phyloP scores from a whole-genome alignment of 768 basidiomycete genomes.

The Cubamyces sp. region DNA sequence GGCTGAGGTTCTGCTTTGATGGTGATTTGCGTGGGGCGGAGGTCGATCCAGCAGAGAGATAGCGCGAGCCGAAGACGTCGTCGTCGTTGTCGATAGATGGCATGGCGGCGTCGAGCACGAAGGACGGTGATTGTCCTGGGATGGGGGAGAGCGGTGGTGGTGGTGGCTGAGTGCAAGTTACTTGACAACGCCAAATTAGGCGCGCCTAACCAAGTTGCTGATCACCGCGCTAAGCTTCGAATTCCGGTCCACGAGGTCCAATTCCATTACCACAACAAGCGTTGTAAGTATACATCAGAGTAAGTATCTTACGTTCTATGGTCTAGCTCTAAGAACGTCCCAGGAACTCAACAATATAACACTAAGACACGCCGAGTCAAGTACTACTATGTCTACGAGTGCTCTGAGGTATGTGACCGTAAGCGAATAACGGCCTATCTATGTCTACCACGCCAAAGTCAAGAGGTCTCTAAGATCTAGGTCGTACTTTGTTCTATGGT shows the following conservation, averaged over 20 bases:
- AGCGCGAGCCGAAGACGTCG: slow-evolving; percentile 35
- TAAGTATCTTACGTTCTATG: neutral
- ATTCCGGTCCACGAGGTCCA: neutral
- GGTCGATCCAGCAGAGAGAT: slow-evolving; percentile 32
- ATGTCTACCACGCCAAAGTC: neutral
- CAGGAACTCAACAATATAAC: too few species aligned
- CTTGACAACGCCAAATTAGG: slow-evolving; percentile 24
- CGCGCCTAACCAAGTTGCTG: slow-evolving; percentile 12
- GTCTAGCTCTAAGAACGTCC: neutral
- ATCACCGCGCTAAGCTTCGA: neutral
- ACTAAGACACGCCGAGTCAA: too few species aligned
- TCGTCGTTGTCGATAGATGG: slow-evolving; percentile 26
- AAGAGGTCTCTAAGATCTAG: too few species aligned
- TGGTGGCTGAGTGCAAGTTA: slow-evolving; percentile 25
- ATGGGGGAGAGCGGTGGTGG: slow-evolving; percentile 7
- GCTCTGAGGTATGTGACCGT: neutral
- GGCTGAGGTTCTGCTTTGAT: slow-evolving; percentile 34
- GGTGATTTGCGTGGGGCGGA: slow-evolving; percentile 35
- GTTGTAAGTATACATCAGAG: neutral
- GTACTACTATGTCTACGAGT: neutral
- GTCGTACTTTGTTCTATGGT: slow-evolving; percentile 4
- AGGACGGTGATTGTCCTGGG: neutral
- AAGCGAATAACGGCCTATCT: too few species aligned
- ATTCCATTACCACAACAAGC: neutral
- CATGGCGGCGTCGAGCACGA: slow-evolving; percentile 14